Evolutionary conservation across 805 yeast species (phyloP).

Genomic region (Ogataea paraovalis): DNA sequence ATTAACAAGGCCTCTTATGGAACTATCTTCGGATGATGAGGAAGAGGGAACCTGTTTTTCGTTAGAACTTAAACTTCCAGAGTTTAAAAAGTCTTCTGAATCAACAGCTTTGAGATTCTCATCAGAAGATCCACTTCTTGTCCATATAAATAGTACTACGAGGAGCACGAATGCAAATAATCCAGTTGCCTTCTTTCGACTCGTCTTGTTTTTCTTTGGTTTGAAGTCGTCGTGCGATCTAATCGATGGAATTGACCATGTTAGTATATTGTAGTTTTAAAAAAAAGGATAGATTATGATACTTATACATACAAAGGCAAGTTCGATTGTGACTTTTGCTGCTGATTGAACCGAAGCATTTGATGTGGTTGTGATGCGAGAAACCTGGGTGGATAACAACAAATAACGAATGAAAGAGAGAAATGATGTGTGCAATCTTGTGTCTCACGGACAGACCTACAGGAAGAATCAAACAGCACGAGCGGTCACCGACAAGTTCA

Average conservation of each 20-base stretch:
- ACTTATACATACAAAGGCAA: constrained; percentile 40
- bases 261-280: no score
- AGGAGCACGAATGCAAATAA: constrained; percentile 5
- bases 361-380: neutral
- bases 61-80: neutral
- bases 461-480: constrained; percentile 3
- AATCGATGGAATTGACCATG: neutral
- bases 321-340: constrained; percentile 40
- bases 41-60: no score
- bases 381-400: neutral
- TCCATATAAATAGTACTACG: constrained; percentile 3
- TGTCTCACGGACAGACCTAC: no score
- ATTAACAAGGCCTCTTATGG: constrained; percentile 2
- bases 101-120: neutral
- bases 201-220: constrained; percentile 12
- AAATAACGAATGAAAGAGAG: neutral
- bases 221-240: constrained; percentile 14
- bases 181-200: constrained; percentile 2
- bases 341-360: constrained; percentile 26
- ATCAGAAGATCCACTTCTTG: constrained; percentile 2
- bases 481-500: no score
- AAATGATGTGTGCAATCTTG: no score
- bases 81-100: neutral
- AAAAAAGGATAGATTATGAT: no score
- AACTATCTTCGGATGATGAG: neutral